Evolutionary conservation across 306 rosid genomes (phyloP).

Genomic region (Luffa aegyptiaca): DNA sequence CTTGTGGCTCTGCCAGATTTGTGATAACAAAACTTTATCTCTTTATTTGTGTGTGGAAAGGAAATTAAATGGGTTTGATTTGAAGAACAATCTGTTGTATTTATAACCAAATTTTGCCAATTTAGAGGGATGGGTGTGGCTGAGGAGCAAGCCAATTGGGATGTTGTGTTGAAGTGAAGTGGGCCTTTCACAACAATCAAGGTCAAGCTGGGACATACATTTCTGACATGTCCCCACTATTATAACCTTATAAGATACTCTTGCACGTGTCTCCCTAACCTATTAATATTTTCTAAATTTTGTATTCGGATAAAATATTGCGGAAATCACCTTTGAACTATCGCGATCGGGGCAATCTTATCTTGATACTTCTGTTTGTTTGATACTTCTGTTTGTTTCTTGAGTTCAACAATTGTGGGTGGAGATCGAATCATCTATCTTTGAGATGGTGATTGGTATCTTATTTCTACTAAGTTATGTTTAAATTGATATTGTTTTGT

Average conservation of each 20-base stretch:
- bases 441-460: too few relatives aligned
- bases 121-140: neutral
- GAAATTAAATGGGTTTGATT: neutral
- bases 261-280: neutral
- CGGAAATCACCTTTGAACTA: too few relatives aligned
- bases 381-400: too few relatives aligned
- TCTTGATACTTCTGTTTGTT: too few relatives aligned
- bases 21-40: neutral
- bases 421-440: too few relatives aligned
- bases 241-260: neutral
- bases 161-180: neutral
- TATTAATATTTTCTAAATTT: too few relatives aligned
- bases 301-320: too few relatives aligned
- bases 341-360: too few relatives aligned
- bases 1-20: slow-evolving; percentile 25
- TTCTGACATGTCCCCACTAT: neutral
- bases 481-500: too few relatives aligned
- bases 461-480: too few relatives aligned
- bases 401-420: too few relatives aligned
- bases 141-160: neutral
- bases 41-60: neutral
- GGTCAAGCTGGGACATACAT: neutral
- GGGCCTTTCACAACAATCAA: neutral
- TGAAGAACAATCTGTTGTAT: neutral
- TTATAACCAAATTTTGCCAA: neutral